Conservation (phyloP, 106 monocot genomes). For the Allium fistulosum region DNA sequence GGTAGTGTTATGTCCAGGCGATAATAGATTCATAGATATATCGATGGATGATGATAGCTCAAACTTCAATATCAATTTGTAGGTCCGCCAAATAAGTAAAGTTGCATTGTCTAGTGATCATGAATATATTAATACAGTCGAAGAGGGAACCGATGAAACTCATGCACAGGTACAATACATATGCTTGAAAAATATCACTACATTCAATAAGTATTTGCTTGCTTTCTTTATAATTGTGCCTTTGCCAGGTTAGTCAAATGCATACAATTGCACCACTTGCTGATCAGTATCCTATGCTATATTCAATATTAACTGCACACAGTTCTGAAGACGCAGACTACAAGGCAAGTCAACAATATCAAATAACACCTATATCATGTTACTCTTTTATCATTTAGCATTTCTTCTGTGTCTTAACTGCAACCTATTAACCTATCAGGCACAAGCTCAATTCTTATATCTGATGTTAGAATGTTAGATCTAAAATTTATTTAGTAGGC, state of each 20-base stretch:
- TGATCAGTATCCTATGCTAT: conserved; percentile 42
- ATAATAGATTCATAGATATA: background rate
- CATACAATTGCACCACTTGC: conserved; percentile 47
- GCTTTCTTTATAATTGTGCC: background rate
- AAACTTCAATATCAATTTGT: background rate
- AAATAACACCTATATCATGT: too few species aligned
- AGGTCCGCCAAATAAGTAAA: conserved; percentile 66
- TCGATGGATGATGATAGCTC: background rate
- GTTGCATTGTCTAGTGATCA: conserved; percentile 61
- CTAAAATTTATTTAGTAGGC: too few species aligned
- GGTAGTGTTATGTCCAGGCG: conserved; percentile 12
- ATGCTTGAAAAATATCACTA: too few species aligned
- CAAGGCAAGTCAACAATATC: conserved; percentile 30
- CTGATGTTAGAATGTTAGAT: too few species aligned
- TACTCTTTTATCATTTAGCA: too few species aligned
- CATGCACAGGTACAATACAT: conserved; percentile 43
- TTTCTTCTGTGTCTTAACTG: too few species aligned
- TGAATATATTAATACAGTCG: conserved; percentile 65
- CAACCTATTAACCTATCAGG: too few species aligned
- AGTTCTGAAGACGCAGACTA: conserved; percentile 55
- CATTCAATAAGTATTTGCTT: background rate
- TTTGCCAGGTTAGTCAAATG: conserved; percentile 50
- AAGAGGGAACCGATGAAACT: conserved; percentile 74
- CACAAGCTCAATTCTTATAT: too few species aligned
- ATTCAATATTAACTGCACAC: conserved; percentile 43